Conservation (phyloP, 306 rosid genomes). For the Vigna angularis region DNA sequence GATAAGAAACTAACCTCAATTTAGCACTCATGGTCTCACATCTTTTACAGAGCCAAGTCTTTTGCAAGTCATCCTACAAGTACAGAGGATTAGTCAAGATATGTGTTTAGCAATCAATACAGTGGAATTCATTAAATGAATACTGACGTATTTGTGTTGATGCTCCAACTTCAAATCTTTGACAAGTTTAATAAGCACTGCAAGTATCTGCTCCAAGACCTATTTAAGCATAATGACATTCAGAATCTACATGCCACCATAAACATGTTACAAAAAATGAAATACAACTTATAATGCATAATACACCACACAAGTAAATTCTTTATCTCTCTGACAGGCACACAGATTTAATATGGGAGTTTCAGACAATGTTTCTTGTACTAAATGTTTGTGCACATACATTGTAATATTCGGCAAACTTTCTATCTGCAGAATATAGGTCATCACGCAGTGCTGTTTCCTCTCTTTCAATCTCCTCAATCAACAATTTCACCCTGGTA, state of each 20-base stretch:
- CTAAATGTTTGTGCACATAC: conserved; percentile 52
- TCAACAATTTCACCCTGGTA: conserved; percentile 84
- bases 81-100: conserved; percentile 24
- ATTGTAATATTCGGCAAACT: conserved; percentile 86
- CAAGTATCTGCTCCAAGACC: conserved; percentile 97
- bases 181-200: conserved; percentile 86
- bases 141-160: conserved; percentile 84
- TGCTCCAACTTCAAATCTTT: conserved; percentile 94
- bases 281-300: conserved; percentile 30
- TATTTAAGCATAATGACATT: conserved; percentile 45
- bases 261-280: conserved; percentile 24
- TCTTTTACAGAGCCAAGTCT: conserved; percentile 92
- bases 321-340: conserved; percentile 11
- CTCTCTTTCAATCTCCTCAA: conserved; percentile 89
- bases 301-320: conserved; percentile 14
- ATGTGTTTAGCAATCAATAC: conserved; percentile 29
- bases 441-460: conserved; percentile 87
- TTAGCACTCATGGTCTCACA: conserved; percentile 92
- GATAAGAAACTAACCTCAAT: conserved; percentile 69
- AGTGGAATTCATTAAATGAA: conserved; percentile 33
- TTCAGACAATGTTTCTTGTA: conserved; percentile 29
- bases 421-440: conserved; percentile 86
- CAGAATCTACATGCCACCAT: conserved; percentile 16
- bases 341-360: neutral
- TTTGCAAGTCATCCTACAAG: conserved; percentile 83